A percentile compares a stretch with the other conserved stretches of the same genome.
Conservation (phyloP, 2,329 filamentous ascomycete species). For the Fusarium devonianum region DNA sequence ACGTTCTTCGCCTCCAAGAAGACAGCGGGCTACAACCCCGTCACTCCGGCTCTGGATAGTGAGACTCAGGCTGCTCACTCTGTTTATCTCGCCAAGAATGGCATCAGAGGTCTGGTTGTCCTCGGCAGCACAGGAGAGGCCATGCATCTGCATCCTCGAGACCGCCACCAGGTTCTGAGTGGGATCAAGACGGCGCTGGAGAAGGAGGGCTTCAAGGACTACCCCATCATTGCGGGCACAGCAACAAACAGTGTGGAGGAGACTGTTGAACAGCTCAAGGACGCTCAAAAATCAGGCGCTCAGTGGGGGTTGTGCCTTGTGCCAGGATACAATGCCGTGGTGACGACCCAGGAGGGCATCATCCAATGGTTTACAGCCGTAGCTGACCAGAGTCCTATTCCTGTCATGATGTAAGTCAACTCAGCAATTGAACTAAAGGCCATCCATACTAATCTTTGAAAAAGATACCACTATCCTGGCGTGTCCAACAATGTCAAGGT, state of each 20-base stretch:
- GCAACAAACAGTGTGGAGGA: slow-evolving; percentile 69
- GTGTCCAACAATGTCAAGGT: slow-evolving; percentile 71
- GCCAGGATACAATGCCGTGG: slow-evolving; percentile 66
- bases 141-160: slow-evolving; percentile 65
- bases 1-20: slow-evolving; percentile 65
- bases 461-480: slow-evolving; percentile 69
- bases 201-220: slow-evolving; percentile 62
- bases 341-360: slow-evolving; percentile 62
- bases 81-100: slow-evolving; percentile 65
- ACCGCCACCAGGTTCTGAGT: slow-evolving; percentile 62
- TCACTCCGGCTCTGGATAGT: slow-evolving; percentile 62
- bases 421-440: neutral
- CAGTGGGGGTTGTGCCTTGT: slow-evolving; percentile 67
- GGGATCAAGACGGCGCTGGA: slow-evolving; percentile 63
- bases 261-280: slow-evolving; percentile 63
- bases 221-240: slow-evolving; percentile 68
- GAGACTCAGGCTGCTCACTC: slow-evolving; percentile 65
- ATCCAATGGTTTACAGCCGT: slow-evolving; percentile 65
- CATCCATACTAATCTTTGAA: neutral
- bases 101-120: slow-evolving; percentile 67
- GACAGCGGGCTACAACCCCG: slow-evolving; percentile 51
- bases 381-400: slow-evolving; percentile 63
- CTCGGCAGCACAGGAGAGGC: slow-evolving; percentile 71
- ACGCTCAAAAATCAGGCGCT: slow-evolving; percentile 63
- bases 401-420: slow-evolving; percentile 62